A percentile compares a stretch with the other conserved stretches of the same genome.
Evolutionary conservation across 2,329 filamentous ascomycete genomes (phyloP).

Genomic region (Microascus cirrosus): DNA sequence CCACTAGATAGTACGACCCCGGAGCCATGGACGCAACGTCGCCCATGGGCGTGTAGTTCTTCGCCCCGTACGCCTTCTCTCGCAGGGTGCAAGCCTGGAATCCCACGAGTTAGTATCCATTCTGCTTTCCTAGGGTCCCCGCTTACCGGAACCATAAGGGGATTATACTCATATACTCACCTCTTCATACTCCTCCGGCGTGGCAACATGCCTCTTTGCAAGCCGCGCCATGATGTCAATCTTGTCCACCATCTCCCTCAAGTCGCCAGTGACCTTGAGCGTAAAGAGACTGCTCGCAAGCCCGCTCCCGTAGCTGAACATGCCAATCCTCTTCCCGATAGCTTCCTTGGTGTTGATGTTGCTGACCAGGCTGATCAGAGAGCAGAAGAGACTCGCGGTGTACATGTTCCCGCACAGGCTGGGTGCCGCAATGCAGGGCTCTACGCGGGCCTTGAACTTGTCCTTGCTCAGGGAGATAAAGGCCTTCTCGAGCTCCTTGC

Average conservation of each 20-base stretch:
- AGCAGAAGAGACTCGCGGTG: slow-evolving; percentile 25
- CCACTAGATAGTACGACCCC: slow-evolving; percentile 68
- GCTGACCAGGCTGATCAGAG: slow-evolving; percentile 52
- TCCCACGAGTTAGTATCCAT: not conserved
- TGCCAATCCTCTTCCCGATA: slow-evolving; percentile 48
- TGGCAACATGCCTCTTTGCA: slow-evolving; percentile 50
- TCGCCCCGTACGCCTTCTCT: slow-evolving; percentile 74
- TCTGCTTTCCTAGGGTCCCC: not conserved
- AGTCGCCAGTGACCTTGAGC: slow-evolving; percentile 61
- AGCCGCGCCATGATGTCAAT: slow-evolving; percentile 62
- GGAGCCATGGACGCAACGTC: slow-evolving; percentile 52
- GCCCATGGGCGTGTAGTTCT: slow-evolving; percentile 62
- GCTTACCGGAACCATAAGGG: too few relatives aligned
- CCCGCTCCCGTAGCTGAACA: slow-evolving; percentile 64
- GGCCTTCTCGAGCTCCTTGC: slow-evolving; percentile 77
- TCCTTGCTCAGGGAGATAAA: slow-evolving; percentile 80
- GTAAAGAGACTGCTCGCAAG: slow-evolving; percentile 62
- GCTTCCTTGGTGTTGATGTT: slow-evolving; percentile 61
- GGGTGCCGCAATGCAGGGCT: slow-evolving; percentile 61
- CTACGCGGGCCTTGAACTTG: slow-evolving; percentile 67
- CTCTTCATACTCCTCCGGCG: slow-evolving; percentile 63
- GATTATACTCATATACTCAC: too few relatives aligned
- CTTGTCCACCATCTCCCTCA: slow-evolving; percentile 53
- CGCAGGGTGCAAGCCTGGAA: slow-evolving; percentile 65
- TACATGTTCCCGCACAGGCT: slow-evolving; percentile 65